Evolutionary conservation across 495 filamentous ascomycete genomes (phyloP).

Genomic region (Parachaetomium inaequale): DNA sequence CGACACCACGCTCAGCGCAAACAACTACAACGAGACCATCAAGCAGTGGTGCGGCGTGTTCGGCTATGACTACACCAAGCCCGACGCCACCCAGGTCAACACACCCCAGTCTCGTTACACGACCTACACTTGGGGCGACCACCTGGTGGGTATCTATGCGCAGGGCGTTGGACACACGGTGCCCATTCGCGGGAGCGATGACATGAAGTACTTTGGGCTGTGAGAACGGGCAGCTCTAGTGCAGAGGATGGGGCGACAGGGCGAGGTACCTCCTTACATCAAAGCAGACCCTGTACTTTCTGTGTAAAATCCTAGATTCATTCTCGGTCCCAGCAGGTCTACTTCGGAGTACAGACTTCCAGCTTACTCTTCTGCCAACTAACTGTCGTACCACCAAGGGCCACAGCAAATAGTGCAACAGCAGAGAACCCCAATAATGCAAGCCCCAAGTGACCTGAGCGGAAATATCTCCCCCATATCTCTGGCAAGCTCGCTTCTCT

Average conservation of each 20-base stretch:
- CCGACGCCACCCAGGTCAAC: constrained; percentile 17
- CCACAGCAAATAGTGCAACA: no score
- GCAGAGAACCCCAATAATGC: background rate
- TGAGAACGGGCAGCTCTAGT: constrained; percentile 45
- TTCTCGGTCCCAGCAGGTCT: no score
- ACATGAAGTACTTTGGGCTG: constrained; percentile 27
- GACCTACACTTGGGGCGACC: constrained; percentile 21
- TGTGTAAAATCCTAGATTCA: no score
- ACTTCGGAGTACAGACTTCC: no score
- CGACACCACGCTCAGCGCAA: constrained; percentile 39
- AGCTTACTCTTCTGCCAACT: no score
- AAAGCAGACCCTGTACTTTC: no score
- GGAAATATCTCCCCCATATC: no score
- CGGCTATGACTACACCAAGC: constrained; percentile 27
- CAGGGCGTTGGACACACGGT: constrained; percentile 27
- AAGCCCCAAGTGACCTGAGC: no score
- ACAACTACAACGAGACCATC: constrained; percentile 49
- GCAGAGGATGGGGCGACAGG: no score
- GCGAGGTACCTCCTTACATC: no score
- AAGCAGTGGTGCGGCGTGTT: constrained; percentile 52
- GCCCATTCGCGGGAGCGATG: constrained; percentile 23
- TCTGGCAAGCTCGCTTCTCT: background rate
- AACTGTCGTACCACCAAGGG: no score
- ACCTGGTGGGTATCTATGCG: constrained; percentile 23
- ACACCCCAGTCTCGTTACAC: constrained; percentile 23